phyloP scores from a whole-genome alignment of 352 stramenopile species.

The Globisporangium uncinulatum region DNA sequence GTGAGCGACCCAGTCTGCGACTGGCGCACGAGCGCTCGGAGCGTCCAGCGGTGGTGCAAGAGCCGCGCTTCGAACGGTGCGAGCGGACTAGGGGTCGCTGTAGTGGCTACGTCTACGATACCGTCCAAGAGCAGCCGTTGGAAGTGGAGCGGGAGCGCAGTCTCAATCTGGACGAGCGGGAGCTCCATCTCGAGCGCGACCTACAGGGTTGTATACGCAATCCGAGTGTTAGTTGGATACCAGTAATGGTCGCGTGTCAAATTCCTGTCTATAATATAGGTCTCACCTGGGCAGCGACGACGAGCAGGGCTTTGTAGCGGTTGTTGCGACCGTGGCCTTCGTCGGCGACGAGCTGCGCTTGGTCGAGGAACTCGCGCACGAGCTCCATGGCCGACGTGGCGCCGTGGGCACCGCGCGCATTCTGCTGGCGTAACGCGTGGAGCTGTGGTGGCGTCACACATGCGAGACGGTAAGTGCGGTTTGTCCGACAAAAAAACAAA shows the following conservation, averaged over 20 bases:
- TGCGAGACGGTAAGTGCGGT: neutral
- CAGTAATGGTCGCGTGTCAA: too few species aligned
- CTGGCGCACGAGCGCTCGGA: constrained; percentile 65
- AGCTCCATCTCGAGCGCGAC: constrained; percentile 72
- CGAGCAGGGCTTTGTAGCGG: constrained; percentile 59
- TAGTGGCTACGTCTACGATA: constrained; percentile 57
- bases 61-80: constrained; percentile 45
- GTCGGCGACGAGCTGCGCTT: constrained; percentile 75
- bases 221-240: too few species aligned
- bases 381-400: constrained; percentile 72
- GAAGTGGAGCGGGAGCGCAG: constrained; percentile 62
- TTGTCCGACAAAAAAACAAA: neutral
- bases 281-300: constrained; percentile 64
- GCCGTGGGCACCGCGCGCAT: constrained; percentile 33
- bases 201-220: neutral
- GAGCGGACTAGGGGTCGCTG: constrained; percentile 14
- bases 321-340: constrained; percentile 74
- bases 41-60: constrained; percentile 71
- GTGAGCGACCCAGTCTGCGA: constrained; percentile 70
- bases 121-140: constrained; percentile 78
- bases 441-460: constrained; percentile 23
- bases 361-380: constrained; percentile 78
- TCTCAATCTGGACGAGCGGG: constrained; percentile 46
- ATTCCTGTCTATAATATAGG: neutral
- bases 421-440: constrained; percentile 38